Evolutionary conservation across 2,329 filamentous ascomycete species (phyloP).

Genomic region (Pseudodiploospora longispora): DNA sequence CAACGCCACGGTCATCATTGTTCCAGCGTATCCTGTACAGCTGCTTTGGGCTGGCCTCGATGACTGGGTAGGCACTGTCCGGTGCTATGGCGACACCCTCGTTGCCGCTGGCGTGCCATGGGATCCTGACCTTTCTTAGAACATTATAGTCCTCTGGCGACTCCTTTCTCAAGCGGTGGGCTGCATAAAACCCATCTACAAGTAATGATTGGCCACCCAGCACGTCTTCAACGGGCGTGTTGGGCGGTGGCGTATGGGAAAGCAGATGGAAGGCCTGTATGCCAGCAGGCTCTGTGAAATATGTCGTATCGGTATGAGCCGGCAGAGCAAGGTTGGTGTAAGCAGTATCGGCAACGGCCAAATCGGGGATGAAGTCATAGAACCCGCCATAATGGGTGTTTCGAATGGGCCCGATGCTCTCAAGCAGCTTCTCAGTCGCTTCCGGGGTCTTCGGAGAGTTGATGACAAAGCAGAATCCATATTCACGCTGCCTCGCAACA

Average conservation of each 20-base stretch:
- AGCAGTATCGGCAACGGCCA: conserved; percentile 80
- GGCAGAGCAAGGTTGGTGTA: conserved; percentile 80
- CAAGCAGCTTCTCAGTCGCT: conserved; percentile 65
- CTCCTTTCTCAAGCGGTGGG: conserved; percentile 47
- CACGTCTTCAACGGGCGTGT: conserved; percentile 23
- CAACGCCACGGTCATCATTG: conserved; percentile 73
- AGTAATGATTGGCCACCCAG: conserved; percentile 71
- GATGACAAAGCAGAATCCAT: conserved; percentile 72
- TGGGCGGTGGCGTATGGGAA: conserved; percentile 49
- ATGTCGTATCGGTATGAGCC: conserved; percentile 90
- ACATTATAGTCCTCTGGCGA: conserved; percentile 48
- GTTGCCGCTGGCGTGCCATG: conserved; percentile 86
- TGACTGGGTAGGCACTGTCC: conserved; percentile 59
- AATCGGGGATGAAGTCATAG: conserved; percentile 80
- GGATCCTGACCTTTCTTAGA: conserved; percentile 51
- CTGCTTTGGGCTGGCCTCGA: conserved; percentile 46
- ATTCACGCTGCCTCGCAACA: conserved; percentile 41
- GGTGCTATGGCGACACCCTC: conserved; percentile 74
- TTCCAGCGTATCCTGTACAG: conserved; percentile 77
- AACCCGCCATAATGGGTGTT: conserved; percentile 81
- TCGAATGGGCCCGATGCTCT: conserved; percentile 78
- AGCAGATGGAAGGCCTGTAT: conserved; percentile 90
- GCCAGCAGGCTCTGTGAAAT: conserved; percentile 87
- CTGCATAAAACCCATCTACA: conserved; percentile 78
- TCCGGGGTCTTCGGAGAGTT: conserved; percentile 58